Percentiles rank a stretch among this genome's conserved stretches.
Conservation (phyloP, 495 filamentous ascomycete genomes). For the Aspergillus cavernicola region DNA sequence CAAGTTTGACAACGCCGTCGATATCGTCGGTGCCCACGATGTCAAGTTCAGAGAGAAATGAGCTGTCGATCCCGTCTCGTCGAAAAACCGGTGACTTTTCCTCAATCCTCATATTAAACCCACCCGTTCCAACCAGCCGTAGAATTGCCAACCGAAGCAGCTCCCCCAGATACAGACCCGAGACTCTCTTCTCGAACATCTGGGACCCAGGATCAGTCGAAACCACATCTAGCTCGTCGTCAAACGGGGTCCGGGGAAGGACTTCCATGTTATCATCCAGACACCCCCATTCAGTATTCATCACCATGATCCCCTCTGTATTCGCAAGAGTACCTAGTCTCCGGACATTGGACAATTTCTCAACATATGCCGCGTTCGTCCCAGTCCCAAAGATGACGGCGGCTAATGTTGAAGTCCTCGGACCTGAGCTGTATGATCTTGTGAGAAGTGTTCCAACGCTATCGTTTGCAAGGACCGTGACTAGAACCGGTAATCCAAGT, state of each 20-base stretch:
- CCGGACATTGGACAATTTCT: slow-evolving; percentile 17
- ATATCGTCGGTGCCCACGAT: background rate
- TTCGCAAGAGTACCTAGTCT: background rate
- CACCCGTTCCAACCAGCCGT: background rate
- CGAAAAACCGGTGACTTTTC: background rate
- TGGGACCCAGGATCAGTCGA: background rate
- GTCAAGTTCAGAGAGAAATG: background rate
- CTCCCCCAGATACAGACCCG: slow-evolving; percentile 9
- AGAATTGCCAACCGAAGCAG: slow-evolving; percentile 12
- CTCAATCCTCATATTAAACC: background rate
- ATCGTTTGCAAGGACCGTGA: slow-evolving; percentile 21
- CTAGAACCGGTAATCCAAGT: slow-evolving; percentile 14
- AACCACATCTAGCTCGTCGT: slow-evolving; percentile 1
- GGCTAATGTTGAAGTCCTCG: slow-evolving; percentile 10
- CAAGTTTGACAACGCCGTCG: background rate
- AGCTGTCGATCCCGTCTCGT: background rate
- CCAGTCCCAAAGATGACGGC: slow-evolving; percentile 31
- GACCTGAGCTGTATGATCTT: slow-evolving; percentile 18
- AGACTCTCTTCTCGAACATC: slow-evolving; percentile 11
- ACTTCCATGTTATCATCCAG: slow-evolving; percentile 23
- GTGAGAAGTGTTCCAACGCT: slow-evolving; percentile 21
- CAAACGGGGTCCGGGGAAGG: slow-evolving; percentile 12
- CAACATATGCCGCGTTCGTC: slow-evolving; percentile 38
- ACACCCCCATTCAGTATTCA: slow-evolving; percentile 30
- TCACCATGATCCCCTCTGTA: slow-evolving; percentile 17